Base-by-base conservation (phyloP, 75 land plant species). In the Sequoia sempervirens region DNA sequence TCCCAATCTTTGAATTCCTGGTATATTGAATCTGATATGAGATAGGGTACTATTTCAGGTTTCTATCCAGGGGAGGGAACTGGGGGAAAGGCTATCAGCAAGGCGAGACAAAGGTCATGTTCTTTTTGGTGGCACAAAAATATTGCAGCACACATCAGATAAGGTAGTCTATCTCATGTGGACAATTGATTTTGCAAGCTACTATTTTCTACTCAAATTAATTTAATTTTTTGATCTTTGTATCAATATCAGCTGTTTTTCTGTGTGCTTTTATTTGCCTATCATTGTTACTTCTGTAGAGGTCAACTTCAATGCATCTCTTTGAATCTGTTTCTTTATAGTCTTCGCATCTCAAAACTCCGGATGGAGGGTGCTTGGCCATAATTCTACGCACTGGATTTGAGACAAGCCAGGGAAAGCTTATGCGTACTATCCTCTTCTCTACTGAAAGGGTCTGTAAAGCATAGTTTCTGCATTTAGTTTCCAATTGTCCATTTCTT, bases 341-440 rank as follows among this genome's bases (percentile, higher is more conserved):
- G 91, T 47, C 73, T 75, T 74, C 87, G 30, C 89, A 89, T 87
- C 82, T 97, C 69, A 97, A 92, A 87, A 89, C 96, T 7, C 99
- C 96, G 85, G 99, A 97, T 93, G 96, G 99, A 73, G 99, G 99
- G 75, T 96, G 98, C 85, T 75, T 97, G 84, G 99, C 99, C 38
- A 87, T 96, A 85, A 98, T 97, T 32, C 81, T 97, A 50, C 88
- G 99, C 34, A 97, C 99, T 81, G 99, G 99, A 32, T 97, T 97
- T 89, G 96, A 94, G 85, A 97, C 99, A 46, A 97, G 99, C 80
- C 99, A 97, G 88, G 99, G 99, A 40, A 97, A 97, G 80, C 85
- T 97, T 56, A 97, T 97, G 99, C 89, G 99, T 37, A 97, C 99
- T 20, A 97, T 97, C 76, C 90, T 97, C 64, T 97, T 97, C 85